Evolutionary conservation across 768 basidiomycete species (phyloP).

Genomic region (Boletus sp.): DNA sequence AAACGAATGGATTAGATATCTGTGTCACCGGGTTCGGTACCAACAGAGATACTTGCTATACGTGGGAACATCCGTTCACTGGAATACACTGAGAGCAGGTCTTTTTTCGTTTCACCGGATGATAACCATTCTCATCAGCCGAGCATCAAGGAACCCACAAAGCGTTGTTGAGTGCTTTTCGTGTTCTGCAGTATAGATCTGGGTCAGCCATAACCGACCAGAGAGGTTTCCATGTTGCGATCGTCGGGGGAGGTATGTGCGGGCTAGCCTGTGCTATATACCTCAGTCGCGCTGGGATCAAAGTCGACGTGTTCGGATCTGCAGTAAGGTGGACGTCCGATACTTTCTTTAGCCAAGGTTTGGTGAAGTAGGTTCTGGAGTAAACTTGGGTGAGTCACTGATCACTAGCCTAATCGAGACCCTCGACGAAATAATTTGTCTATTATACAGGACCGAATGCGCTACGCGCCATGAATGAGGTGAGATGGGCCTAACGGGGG

Average conservation of each 20-base stretch:
- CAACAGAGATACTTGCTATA: too few species aligned
- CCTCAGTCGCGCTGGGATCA: slow-evolving; percentile 40
- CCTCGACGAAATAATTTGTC: background rate
- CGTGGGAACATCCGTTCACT: too few species aligned
- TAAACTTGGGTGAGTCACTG: slow-evolving; percentile 41
- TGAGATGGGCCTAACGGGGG: slow-evolving; percentile 44
- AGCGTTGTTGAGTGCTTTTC: background rate
- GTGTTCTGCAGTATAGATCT: background rate
- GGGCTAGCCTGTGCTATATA: slow-evolving; percentile 49
- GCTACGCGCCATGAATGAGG: slow-evolving; percentile 39
- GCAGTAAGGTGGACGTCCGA: slow-evolving; percentile 32
- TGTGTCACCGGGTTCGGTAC: too few species aligned
- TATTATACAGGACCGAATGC: slow-evolving; percentile 45
- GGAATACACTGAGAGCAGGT: too few species aligned
- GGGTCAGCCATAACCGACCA: background rate
- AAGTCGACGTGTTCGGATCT: slow-evolving; percentile 51
- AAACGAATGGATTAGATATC: too few species aligned
- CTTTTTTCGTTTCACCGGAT: background rate
- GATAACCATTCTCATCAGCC: background rate
- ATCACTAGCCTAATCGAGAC: background rate
- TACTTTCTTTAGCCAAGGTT: slow-evolving; percentile 38
- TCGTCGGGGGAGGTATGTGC: slow-evolving; percentile 56
- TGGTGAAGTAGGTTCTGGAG: slow-evolving; percentile 53
- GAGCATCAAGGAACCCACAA: background rate
- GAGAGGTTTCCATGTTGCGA: slow-evolving; percentile 48